Conservation (phyloP, 2,329 filamentous ascomycete species). For the Lasiodiplodia gonubiensis region DNA sequence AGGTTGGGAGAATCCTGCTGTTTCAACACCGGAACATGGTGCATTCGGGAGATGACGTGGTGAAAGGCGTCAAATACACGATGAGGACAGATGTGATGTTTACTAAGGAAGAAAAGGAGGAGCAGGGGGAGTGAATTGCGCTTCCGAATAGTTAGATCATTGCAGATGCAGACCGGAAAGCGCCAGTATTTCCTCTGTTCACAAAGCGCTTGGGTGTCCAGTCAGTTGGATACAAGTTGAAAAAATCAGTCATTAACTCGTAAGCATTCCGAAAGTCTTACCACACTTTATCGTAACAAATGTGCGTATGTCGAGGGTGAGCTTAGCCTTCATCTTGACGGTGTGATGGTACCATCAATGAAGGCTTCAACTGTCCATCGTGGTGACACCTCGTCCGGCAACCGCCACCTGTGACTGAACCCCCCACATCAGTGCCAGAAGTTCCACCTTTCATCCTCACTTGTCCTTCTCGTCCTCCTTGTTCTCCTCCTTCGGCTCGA, state of each 20-base stretch:
- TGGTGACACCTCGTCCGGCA: neutral
- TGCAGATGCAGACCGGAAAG: neutral
- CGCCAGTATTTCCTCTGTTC: neutral
- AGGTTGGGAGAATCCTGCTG: slow-evolving; percentile 58
- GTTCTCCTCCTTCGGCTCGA: slow-evolving; percentile 62
- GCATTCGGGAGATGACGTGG: slow-evolving; percentile 62
- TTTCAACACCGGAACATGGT: slow-evolving; percentile 62
- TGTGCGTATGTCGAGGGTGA: neutral
- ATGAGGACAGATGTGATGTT: slow-evolving; percentile 64
- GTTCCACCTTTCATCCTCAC: neutral
- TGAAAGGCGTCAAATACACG: slow-evolving; percentile 60
- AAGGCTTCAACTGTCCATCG: neutral
- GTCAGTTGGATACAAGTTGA: neutral
- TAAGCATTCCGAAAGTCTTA: neutral
- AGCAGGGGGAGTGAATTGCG: neutral
- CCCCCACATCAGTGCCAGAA: neutral
- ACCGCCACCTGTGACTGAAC: neutral
- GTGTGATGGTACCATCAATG: neutral
- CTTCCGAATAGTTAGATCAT: neutral
- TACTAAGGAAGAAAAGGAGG: neutral
- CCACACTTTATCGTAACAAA: neutral
- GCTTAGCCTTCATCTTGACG: neutral
- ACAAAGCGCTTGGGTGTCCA: neutral
- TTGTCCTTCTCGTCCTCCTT: neutral
- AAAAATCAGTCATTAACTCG: neutral